Conservation (phyloP, 2,329 filamentous ascomycete genomes). For the Sporothrix sp. region DNA sequence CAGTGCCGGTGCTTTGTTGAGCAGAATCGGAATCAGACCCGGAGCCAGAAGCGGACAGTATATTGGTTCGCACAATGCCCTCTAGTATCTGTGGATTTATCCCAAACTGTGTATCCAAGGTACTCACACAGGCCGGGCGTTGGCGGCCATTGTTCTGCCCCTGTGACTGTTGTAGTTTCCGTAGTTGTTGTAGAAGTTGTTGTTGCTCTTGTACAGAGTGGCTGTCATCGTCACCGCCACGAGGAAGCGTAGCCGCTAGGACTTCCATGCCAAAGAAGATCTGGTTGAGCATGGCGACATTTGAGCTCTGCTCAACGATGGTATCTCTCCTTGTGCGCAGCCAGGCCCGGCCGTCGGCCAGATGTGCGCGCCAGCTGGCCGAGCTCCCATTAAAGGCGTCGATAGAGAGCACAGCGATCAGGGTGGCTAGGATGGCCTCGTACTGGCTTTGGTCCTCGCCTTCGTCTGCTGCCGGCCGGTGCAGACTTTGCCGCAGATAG, state of each 20-base stretch:
- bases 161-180: too few species aligned
- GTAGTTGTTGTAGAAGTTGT: too few species aligned
- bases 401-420: background rate
- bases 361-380: background rate
- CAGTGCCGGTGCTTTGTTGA: background rate
- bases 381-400: background rate
- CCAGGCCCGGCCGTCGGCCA: background rate
- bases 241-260: too few species aligned
- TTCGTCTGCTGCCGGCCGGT: background rate
- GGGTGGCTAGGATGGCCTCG: background rate
- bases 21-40: too few species aligned
- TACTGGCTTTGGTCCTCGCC: too few species aligned
- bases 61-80: background rate
- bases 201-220: too few species aligned
- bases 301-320: background rate
- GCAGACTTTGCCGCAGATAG: background rate
- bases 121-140: too few species aligned
- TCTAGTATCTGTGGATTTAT: background rate
- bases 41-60: too few species aligned
- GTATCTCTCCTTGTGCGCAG: background rate
- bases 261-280: background rate
- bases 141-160: too few species aligned
- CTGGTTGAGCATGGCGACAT: background rate
- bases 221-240: too few species aligned
- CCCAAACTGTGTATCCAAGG: too few species aligned